phyloP scores from a whole-genome alignment of 371 early-diverging fungal species.

The Mortierella sp. region DNA sequence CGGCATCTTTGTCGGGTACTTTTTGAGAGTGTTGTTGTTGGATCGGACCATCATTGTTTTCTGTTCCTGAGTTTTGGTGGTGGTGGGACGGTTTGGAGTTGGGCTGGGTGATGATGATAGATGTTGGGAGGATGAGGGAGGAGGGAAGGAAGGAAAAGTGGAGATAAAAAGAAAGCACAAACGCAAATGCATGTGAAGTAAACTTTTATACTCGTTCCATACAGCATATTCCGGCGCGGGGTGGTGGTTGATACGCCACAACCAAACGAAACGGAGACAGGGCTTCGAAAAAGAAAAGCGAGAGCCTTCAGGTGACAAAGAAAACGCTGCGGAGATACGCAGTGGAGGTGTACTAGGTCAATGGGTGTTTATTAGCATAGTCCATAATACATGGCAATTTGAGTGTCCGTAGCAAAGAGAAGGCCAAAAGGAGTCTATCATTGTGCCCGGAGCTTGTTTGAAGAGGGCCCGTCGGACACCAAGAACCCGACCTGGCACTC shows the following conservation, averaged over 20 bases:
- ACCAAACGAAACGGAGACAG: not conserved
- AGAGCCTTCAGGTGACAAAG: not conserved
- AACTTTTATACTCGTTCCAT: not conserved
- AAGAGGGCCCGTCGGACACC: constrained; percentile 60
- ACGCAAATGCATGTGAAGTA: constrained; percentile 1
- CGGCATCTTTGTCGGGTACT: constrained; percentile 47
- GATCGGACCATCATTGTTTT: constrained; percentile 20
- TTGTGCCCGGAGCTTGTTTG: constrained; percentile 31
- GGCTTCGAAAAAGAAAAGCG: not conserved
- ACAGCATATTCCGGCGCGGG: not conserved
- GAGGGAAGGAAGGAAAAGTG: not conserved
- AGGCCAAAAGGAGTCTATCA: not conserved
- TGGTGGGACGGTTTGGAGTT: too few species aligned
- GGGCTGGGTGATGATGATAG: too few species aligned
- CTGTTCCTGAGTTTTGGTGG: not conserved
- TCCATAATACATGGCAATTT: not conserved
- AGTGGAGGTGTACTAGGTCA: not conserved
- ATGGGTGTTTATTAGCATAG: not conserved
- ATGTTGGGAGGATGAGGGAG: not conserved
- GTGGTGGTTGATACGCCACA: not conserved
- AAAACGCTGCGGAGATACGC: constrained; percentile 13
- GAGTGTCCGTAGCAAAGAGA: not conserved
- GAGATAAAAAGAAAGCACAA: constrained; percentile 1
- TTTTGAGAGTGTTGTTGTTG: not conserved
- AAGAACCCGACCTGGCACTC: constrained; percentile 89